Percentiles rank a stretch among this genome's conserved stretches.
phyloP scores from a whole-genome alignment of 1,284 basidiomycete species.

The Irpex sp. region DNA sequence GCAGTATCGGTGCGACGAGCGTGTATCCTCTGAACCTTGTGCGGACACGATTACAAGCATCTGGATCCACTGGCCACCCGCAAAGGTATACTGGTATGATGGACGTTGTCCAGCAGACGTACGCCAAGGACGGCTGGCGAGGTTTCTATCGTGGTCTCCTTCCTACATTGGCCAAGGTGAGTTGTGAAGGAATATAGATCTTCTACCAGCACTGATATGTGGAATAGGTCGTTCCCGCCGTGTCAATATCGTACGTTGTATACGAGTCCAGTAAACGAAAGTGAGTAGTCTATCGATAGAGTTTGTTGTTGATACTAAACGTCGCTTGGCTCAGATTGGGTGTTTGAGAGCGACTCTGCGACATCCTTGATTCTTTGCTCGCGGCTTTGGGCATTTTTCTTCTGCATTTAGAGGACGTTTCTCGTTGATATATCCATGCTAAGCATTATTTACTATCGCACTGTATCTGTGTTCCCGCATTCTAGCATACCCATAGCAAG shows the following conservation, averaged over 20 bases:
- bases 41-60: constrained; percentile 94
- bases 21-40: constrained; percentile 96
- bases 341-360: not conserved
- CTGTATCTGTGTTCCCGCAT: constrained; percentile 3
- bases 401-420: constrained; percentile 6
- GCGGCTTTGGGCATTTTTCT: not conserved
- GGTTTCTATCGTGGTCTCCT: constrained; percentile 96
- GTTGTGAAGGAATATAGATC: not conserved
- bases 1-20: constrained; percentile 91
- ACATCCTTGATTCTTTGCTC: not conserved
- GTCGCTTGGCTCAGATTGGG: not conserved
- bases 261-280: constrained; percentile 86
- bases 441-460: constrained; percentile 3
- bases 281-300: constrained; percentile 46
- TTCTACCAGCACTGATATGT: not conserved
- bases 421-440: constrained; percentile 5
- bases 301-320: not conserved
- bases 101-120: constrained; percentile 90
- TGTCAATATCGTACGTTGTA: constrained; percentile 95
- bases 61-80: constrained; percentile 93
- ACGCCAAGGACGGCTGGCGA: constrained; percentile 85
- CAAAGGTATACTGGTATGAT: constrained; percentile 88
- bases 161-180: constrained; percentile 91
- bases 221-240: constrained; percentile 87
- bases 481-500: constrained; percentile 2